Percentiles rank a stretch among this genome's conserved stretches.
These are phyloP conservation scores for Alternaria hordeiaustralica DNA, from an alignment of 2,329 filamentous ascomycete species.

Conservation along the genomic window DNA sequence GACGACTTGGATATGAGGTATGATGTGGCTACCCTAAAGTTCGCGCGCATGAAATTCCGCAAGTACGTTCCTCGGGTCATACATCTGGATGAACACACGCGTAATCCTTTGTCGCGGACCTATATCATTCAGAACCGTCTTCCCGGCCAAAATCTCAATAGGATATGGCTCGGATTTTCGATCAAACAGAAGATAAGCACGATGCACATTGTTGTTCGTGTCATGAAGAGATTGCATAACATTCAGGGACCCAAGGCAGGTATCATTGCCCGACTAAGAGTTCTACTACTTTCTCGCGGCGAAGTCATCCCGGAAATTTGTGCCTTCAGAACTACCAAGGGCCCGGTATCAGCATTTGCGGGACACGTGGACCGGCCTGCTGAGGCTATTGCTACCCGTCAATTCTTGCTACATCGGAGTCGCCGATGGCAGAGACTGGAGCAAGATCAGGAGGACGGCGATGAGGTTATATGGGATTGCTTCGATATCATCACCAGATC, in stretches of 20 bases:
- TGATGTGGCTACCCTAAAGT: not conserved
- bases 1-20: not conserved
- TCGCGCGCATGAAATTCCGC: not conserved
- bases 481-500: not conserved
- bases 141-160: not conserved
- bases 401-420: not conserved
- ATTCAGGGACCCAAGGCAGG: not conserved
- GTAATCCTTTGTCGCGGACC: not conserved
- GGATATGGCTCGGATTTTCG: not conserved
- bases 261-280: not conserved
- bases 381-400: not conserved
- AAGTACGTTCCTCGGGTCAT: not conserved
- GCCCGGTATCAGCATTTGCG: not conserved
- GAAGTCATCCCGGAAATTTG: accelerated
- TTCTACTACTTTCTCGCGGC: not conserved
- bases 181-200: not conserved
- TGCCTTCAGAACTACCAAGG: accelerated
- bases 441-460: not conserved
- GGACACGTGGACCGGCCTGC: not conserved
- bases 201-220: not conserved
- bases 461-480: slow-evolving; percentile 1
- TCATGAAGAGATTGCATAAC: not conserved
- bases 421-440: not conserved
- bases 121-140: not conserved
- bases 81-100: not conserved